Conservation (phyloP, 768 basidiomycete species). For the Tricholoma saponaceum region DNA sequence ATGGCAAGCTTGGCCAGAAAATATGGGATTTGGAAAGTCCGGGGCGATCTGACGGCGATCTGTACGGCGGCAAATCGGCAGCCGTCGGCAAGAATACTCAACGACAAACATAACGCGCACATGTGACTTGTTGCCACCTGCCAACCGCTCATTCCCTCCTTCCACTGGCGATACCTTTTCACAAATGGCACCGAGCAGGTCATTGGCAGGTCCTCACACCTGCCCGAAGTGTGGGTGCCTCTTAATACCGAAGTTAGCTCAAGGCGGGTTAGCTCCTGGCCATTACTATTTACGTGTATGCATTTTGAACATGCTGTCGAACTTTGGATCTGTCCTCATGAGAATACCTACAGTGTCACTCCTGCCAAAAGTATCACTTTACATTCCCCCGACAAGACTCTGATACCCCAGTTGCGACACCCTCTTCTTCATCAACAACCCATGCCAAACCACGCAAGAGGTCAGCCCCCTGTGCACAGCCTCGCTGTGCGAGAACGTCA, state of each 20-base stretch:
- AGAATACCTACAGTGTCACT: neutral
- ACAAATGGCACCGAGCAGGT: neutral
- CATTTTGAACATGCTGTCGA: neutral
- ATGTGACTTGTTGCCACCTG: neutral
- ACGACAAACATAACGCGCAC: neutral
- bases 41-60: neutral
- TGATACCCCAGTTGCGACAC: too few relatives aligned
- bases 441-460: neutral
- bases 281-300: neutral
- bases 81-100: neutral
- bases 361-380: neutral
- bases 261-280: neutral
- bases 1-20: too few relatives aligned
- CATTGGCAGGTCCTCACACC: neutral
- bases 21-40: neutral
- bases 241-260: neutral
- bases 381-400: neutral
- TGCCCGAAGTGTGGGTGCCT: neutral
- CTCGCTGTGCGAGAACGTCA: neutral
- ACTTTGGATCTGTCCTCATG: neutral
- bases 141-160: neutral
- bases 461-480: neutral
- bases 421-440: too few relatives aligned
- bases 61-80: neutral
- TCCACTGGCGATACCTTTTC: neutral